phyloP scores from a whole-genome alignment of 148 eudicot genomes.

The Selenicereus undatus region DNA sequence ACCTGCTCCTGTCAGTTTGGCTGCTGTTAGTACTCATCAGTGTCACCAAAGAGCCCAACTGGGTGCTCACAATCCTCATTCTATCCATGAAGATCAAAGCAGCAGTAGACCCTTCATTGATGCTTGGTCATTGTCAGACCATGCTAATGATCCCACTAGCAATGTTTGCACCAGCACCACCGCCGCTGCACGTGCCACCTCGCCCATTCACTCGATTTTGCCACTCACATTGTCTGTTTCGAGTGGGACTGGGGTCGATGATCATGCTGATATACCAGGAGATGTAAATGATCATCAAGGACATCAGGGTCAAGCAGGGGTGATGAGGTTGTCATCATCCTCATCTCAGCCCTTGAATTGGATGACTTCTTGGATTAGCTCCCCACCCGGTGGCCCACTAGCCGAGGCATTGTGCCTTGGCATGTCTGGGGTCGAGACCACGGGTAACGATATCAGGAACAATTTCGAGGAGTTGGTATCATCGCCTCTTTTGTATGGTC shows the following conservation, averaged over 20 bases:
- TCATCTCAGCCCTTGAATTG: conserved; percentile 27
- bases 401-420: conserved; percentile 85
- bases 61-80: not conserved
- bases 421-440: conserved; percentile 32
- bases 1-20: not conserved
- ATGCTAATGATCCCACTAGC: not conserved
- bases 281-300: not conserved
- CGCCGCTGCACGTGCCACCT: not conserved
- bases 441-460: not conserved
- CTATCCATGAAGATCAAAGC: not conserved
- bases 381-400: conserved; percentile 74
- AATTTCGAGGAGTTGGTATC: conserved; percentile 4
- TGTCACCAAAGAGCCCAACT: no score
- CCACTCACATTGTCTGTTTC: conserved; percentile 63
- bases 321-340: not conserved
- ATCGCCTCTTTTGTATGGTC: not conserved
- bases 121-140: conserved; percentile 47
- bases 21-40: not conserved
- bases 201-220: conserved; percentile 29
- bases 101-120: conserved; percentile 48
- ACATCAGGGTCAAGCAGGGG: not conserved
- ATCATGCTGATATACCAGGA: not conserved
- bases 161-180: not conserved
- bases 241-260: conserved; percentile 27
- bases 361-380: conserved; percentile 43